phyloP scores from a whole-genome alignment of 805 yeast genomes.

The Jamesozyma rosinii region DNA sequence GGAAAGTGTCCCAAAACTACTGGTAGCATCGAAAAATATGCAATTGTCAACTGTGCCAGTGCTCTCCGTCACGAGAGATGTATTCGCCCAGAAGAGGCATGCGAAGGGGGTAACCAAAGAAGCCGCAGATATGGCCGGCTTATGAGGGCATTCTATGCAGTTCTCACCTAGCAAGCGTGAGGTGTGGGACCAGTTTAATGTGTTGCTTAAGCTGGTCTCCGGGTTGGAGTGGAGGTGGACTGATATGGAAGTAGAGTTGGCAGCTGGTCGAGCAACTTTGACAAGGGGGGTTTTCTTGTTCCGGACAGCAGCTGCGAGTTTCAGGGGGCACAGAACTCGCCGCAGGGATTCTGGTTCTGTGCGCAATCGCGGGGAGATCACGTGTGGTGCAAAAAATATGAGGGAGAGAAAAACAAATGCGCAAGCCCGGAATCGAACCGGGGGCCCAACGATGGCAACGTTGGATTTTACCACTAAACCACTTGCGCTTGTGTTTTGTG shows the following conservation, averaged over 20 bases:
- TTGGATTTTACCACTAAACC: constrained; percentile 3
- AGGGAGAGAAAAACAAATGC: not conserved
- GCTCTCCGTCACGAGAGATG: too few relatives aligned
- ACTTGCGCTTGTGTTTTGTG: not conserved
- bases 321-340: not conserved
- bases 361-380: not conserved
- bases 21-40: not conserved
- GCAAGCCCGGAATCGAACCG: constrained; percentile 3
- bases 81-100: too few relatives aligned
- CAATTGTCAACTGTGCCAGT: too few relatives aligned
- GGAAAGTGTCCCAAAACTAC: not conserved
- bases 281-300: not conserved
- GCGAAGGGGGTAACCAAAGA: too few relatives aligned
- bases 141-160: too few relatives aligned
- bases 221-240: not conserved
- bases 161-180: too few relatives aligned
- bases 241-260: not conserved
- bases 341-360: not conserved
- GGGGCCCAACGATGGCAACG: constrained; percentile 3
- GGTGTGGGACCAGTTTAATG: too few relatives aligned
- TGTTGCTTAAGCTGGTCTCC: too few relatives aligned
- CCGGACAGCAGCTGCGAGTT: not conserved
- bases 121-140: too few relatives aligned
- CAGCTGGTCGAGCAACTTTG: not conserved
- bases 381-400: not conserved